Evolutionary conservation across 163 green algal species (phyloP), one percentile per base, ranked within the genome.

Genomic region (Chlamydomonas reinhardtii): DNA sequence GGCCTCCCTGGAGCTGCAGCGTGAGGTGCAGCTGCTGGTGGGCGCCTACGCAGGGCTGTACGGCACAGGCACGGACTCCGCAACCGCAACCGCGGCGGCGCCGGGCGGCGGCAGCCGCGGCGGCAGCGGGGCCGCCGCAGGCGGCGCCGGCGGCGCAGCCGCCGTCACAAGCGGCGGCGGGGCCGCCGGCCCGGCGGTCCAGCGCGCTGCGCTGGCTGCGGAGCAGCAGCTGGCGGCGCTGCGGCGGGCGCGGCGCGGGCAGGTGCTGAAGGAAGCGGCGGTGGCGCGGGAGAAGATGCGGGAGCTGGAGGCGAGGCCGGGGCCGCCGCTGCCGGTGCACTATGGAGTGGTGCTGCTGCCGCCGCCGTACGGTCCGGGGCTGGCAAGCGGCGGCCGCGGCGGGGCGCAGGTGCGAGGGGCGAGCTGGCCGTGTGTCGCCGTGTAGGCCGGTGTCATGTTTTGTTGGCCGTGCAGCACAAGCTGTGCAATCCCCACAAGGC

Each of bases 231-330:
- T 79, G n/a, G n/a, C n/a, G 32, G 37, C 29, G 43, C 66, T 86
- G 54, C 34, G 69, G 69, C 54, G 80, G 54, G 34, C 43, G 25
- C 56, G 80, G 80, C 35, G 69, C 56, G 54, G 79, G 54, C 69
- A 86, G 34, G 39, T 73, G 24, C 65, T 80, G 14, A 86, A 86
- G 66, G 69, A 86, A 2, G 69, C 80, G 20, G 70, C 70, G 48
- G 80, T 86, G 52, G 80, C 80, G 9, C 69, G 70, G 6, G 80
- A 86, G 80, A 86, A 86, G 69, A 54, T 86, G 2, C 80, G 69
- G 0, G 80, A 86, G 80, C 27, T 86, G 56, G 56, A 79, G 70
- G 37, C 56, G 12, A 34, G 79, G 32, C 6, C 34, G 15, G 69
- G 69, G 17, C 80, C 80, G 12, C 80, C 80, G 1, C 64, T 59